Evolutionary conservation across 1,284 basidiomycete genomes (phyloP), one percentile per base, ranked within the genome.

Genomic region (Boletus nobilissimus): DNA sequence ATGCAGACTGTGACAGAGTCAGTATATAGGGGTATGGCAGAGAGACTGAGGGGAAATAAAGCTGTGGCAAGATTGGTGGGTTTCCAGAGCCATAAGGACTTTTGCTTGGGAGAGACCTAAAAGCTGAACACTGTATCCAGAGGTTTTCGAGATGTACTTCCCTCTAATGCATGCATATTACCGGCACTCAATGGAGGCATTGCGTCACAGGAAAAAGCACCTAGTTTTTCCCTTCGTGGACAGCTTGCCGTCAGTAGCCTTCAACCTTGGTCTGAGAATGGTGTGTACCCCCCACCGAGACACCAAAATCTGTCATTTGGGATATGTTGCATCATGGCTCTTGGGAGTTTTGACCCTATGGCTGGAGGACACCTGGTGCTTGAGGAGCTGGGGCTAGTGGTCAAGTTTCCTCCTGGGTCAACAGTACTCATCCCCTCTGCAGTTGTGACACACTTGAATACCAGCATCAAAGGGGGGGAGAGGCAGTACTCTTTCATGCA

Each of bases 51-150:
- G 13, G 36, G 11, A 7, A 76, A 29, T 13, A 3, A 64, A 5
- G 51, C 48, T 3, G 36, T 78, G 46, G 0, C 0, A 0, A 51
- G 72, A 11, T n/a, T 79, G 48, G 76, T 76, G 0, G 70, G 72
- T 10, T 78, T 80, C 14, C 76, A 79, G 10, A 54, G 70, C 3
- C 18, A 70, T 80, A 22, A 54, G 26, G 11, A 54, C 14, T 54
- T n/a, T 26, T 54, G 6, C 24, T 22, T 26, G 26, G 26, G 22
- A 48, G 46, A n/a, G 26, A n/a, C 10, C 9, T n/a, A 9, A n/a
- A 22, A 22, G 46, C 22, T 48, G 22, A 48, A 16, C 24, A 22
- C 46, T 48, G 46, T 22, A n/a, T n/a, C 46, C 26, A 54, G 51
- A 54, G 51, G 14, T n/a, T 26, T n/a, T 54, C 51, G 26, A n/a